Evolutionary conservation across 1,284 basidiomycete genomes (phyloP), one percentile per base, ranked within the genome.

Genomic region (Gastroboletus turbinatus): DNA sequence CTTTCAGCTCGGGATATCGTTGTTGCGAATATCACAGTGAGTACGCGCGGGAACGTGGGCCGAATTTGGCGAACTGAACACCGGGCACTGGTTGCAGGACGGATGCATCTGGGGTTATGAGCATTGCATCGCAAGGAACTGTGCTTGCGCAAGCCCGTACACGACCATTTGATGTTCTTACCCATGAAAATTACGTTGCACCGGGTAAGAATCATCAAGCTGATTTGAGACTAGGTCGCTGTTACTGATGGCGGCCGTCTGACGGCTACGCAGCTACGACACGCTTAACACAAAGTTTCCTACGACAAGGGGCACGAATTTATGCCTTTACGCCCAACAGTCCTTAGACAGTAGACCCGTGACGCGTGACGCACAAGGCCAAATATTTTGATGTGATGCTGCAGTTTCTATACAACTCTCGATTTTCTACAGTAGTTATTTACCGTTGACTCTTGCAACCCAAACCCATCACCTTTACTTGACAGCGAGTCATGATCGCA

Each of bases 241-340:
- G 47, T 43, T 57, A 45, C 67, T 73, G 67, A 70, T 45, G 46
- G 42, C 17, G 52, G 47, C 42, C 32, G 58, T 51, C 56, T 55
- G 57, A 68, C 60, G 62, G 55, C 50, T 60, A 55, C 54, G 59
- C 63, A 71, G 75, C 70, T 40, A 67, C 70, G 23, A 77, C 77
- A 52, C 66, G 67, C 33, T 66, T 79, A 30, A 83, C 83, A 52
- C 84, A 87, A 70, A 83, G 82, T 60, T 90, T 93, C 65, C 72
- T 89, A 60, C 81, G 87, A 56, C 90, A 93, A 73, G 90, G 89
- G 52, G 87, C 88, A 53, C 81, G 86, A 70, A 86, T 92, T 78
- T 83, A 83, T 69, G 78, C 81, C 59, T 80, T 82, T 59, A 72
- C 71, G 49, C 68, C 69, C 49, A 72, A 59, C 55, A 64, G 54